Base-by-base conservation (phyloP, 768 basidiomycete species). In the Leccinum obscurum region DNA sequence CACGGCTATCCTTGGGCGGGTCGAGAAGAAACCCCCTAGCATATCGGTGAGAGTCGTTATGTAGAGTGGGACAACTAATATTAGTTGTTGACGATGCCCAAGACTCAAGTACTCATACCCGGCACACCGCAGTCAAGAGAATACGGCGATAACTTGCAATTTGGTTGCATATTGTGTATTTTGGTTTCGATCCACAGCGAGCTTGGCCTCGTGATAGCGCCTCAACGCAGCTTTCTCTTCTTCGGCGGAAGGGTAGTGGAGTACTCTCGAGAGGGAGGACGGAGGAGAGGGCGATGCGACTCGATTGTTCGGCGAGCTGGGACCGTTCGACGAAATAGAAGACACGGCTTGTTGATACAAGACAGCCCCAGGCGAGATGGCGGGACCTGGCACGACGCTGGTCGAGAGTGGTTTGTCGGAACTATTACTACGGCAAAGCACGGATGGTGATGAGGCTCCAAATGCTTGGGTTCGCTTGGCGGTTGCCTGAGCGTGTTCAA, bases 161-260 rank as follows among this genome's bases (percentile, higher is more conserved):
- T 68, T 58, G 9, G 66, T 55, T 15, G 62, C 68, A 26, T 66
- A 72, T 56, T 74, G 71, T 4, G 62, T 69, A 49, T 73, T 71
- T 59, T 89, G 87, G 4, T 78, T 83, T 20, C 84, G 80, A 48
- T 84, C 84, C 15, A 91, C 90, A 6, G 90, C 90, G 52, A 77
- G 77, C 69, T 85, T 89, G 0, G 90, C 90, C 54, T 89, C 84
- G 32, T 87, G 79, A 68, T 90, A 93, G 60, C 85, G 77, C 63
- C 70, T 78, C 57, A 92, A 68, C 24, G 86, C 86, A 3, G 83
- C 87, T 68, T 92, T 92, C 73, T 93, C 91, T 68, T 89, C 82
- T 61, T 85, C 87, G 0, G 90, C 90, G 20, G 85, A 83, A 35
- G 76, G 73, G 66, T 84, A 89, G 32, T 81, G 80, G 32, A 84